Evolutionary conservation across 2,329 filamentous ascomycete genomes (phyloP), one percentile per base, ranked within the genome.

Genomic region (Cephalotrichum gorgonifer): DNA sequence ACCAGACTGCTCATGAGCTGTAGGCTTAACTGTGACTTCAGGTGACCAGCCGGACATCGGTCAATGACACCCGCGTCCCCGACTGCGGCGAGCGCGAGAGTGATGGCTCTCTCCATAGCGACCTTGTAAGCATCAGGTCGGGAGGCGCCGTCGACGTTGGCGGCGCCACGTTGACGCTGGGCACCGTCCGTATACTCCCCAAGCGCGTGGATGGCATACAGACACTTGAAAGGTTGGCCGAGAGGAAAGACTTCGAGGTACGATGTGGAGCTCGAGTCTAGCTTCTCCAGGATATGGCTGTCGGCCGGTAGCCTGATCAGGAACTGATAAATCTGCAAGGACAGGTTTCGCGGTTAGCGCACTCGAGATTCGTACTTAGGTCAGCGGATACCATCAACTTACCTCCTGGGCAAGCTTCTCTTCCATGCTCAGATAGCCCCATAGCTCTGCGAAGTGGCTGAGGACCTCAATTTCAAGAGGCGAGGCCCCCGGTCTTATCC

Each of bases 381-480:
- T 11, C 26, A 11, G 42, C 14, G 31, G 28, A 31, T 38, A 9
- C 47, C 43, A 20, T 38, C 17, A 20, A 52, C 65, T 55, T 70
- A 85, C 82, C 70, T 86, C 81, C 58, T 76, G 71, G 6, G 86
- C 81, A 39, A 88, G 68, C 45, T 69, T 72, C 51, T 90, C 82
- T 42, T 86, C 78, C 67, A 90, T 77, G 54, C 81, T 80, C 48
- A 97, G 73, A 58, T 91, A 85, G 41, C 80, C 77, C 74, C 93
- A 95, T 23, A 98, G 68, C 52, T 91, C 82, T 48, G 87, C 77
- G 58, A 95, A 95, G 62, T 94, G 86, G 50, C 81, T 76, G 55
- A 93, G 70, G 22, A 97, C 82, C 57, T 91, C 86, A 12, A 79
- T 74, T 60, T 97, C 88, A 3, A 97, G 75, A 31, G 69, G 75